Evolutionary conservation across 2,329 filamentous ascomycete species (phyloP).

Genomic region (Neofusicoccum cordaticola): DNA sequence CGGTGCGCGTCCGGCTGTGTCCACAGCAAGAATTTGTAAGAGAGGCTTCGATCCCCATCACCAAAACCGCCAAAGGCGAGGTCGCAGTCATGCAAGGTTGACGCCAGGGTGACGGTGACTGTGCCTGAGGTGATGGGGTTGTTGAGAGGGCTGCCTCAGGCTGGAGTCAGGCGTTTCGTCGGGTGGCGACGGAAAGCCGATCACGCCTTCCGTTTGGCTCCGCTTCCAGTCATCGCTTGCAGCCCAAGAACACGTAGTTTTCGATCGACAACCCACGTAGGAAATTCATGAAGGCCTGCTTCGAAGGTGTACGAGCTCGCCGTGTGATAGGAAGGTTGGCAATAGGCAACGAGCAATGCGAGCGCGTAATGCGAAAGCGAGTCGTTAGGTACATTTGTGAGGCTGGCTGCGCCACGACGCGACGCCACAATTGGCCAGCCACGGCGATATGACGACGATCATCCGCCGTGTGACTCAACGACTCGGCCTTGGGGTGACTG

Average conservation of each 20-base stretch:
- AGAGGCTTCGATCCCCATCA: background rate
- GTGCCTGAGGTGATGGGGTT: background rate
- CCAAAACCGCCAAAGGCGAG: background rate
- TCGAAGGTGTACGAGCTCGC: background rate
- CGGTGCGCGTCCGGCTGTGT: background rate
- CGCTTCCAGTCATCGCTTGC: background rate
- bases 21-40: background rate
- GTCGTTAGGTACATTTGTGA: background rate
- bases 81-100: background rate
- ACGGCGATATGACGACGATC: conserved; percentile 4
- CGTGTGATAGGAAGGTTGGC: background rate
- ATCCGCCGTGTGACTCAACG: conserved; percentile 8
- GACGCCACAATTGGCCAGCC: conserved; percentile 3
- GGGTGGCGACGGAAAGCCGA: conserved; percentile 8
- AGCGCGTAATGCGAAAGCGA: background rate
- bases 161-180: conserved; percentile 1
- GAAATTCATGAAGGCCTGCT: background rate
- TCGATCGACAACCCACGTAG: background rate
- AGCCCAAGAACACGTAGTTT: conserved; percentile 1
- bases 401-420: background rate
- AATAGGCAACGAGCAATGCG: background rate
- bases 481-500: background rate
- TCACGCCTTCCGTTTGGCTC: background rate
- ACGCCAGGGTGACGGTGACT: background rate
- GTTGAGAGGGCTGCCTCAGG: conserved; percentile 5